Conservation (phyloP, 352 stramenopile genomes). For the Pythium guiyangense region DNA sequence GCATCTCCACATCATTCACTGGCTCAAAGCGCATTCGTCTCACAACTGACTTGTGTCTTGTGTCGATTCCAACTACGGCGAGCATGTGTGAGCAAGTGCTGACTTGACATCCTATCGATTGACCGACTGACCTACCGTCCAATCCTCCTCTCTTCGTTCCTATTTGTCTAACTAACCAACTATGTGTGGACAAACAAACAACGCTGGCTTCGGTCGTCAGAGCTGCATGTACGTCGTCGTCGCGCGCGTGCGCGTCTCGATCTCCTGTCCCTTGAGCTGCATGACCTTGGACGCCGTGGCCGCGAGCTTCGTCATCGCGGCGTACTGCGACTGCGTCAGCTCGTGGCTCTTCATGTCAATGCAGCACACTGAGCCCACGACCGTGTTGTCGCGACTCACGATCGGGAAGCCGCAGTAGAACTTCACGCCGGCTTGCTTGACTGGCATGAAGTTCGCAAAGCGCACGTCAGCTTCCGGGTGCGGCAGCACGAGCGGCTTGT, state of each 20-base stretch:
- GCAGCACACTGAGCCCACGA: constrained; percentile 64
- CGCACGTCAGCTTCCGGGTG: constrained; percentile 64
- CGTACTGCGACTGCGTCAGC: constrained; percentile 56
- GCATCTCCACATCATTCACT: too few relatives aligned
- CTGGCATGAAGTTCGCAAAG: constrained; percentile 45
- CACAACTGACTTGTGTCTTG: too few relatives aligned
- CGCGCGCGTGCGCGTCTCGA: constrained; percentile 2
- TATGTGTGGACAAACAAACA: not conserved
- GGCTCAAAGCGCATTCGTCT: too few relatives aligned
- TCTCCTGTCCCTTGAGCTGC: constrained; percentile 14
- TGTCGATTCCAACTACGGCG: too few relatives aligned
- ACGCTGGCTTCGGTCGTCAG: not conserved
- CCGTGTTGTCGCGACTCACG: constrained; percentile 31
- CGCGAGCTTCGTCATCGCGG: constrained; percentile 44
- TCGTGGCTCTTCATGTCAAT: constrained; percentile 44
- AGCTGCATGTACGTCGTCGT: constrained; percentile 1
- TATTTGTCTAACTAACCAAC: not conserved
- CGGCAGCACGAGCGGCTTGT: constrained; percentile 53
- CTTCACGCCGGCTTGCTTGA: constrained; percentile 35
- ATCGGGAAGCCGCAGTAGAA: constrained; percentile 83
- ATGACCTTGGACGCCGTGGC: constrained; percentile 53
- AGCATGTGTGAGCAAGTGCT: too few relatives aligned
- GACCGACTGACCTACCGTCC: too few relatives aligned
- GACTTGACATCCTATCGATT: too few relatives aligned
- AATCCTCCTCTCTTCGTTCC: not conserved